A percentile compares a stretch with the other conserved stretches of the same genome.
Evolutionary conservation across 805 yeast species (phyloP).

Genomic region (Teunomyces kruisii): DNA sequence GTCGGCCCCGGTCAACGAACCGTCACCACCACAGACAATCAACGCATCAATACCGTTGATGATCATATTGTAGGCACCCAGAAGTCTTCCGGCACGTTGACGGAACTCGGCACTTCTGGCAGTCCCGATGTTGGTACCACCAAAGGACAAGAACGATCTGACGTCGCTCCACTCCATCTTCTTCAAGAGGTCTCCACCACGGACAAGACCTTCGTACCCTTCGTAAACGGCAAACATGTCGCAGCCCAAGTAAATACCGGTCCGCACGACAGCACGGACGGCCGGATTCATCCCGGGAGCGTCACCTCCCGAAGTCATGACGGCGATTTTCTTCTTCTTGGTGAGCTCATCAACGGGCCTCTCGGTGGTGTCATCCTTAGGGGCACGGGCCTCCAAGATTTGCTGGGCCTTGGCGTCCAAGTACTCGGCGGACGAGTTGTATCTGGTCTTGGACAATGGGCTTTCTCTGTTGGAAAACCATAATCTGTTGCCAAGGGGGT

Average conservation of each 20-base stretch:
- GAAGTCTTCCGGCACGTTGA: conserved; percentile 63
- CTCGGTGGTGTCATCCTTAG: not conserved
- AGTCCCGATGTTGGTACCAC: conserved; percentile 80
- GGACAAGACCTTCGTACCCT: conserved; percentile 72
- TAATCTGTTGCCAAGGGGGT: conserved; percentile 38
- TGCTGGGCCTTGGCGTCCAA: conserved; percentile 23
- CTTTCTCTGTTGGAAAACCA: conserved; percentile 23
- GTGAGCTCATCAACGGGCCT: not conserved
- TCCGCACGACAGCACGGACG: conserved; percentile 69
- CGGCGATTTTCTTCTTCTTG: conserved; percentile 55
- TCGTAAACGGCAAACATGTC: conserved; percentile 68
- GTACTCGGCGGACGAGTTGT: conserved; percentile 25
- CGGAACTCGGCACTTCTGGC: conserved; percentile 70
- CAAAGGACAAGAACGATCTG: conserved; percentile 64
- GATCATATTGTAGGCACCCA: conserved; percentile 65
- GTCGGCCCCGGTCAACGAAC: conserved; percentile 81
- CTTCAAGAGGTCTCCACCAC: conserved; percentile 60
- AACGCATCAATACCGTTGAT: conserved; percentile 73
- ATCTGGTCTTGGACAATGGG: conserved; percentile 19
- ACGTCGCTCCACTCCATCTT: conserved; percentile 75
- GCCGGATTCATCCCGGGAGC: conserved; percentile 82
- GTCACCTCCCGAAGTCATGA: conserved; percentile 82
- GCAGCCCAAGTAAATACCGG: conserved; percentile 65
- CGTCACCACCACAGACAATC: conserved; percentile 83
- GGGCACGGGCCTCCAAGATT: conserved; percentile 16